A percentile compares a stretch with the other conserved stretches of the same genome.
Evolutionary conservation across 495 filamentous ascomycete genomes (phyloP).

Genomic region (Acidomyces sp.): DNA sequence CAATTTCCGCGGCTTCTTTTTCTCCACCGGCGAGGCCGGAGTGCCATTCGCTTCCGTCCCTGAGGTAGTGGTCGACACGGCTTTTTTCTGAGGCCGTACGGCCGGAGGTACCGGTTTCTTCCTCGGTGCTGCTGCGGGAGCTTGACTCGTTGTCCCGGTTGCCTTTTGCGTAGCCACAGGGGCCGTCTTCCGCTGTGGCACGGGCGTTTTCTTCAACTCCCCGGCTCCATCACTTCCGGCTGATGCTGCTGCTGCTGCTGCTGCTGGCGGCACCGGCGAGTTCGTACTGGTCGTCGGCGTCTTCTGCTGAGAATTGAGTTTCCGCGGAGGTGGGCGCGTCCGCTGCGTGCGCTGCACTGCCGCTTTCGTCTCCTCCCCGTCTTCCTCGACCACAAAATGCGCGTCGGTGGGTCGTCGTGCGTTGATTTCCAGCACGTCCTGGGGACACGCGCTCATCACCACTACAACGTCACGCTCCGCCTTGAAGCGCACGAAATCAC

Average conservation of each 20-base stretch:
- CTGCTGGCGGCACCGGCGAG: conserved; percentile 47
- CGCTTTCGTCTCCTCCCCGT: conserved; percentile 1
- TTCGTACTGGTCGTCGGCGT: conserved; percentile 28
- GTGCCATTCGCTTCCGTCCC: not conserved
- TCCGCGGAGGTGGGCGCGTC: conserved; percentile 4
- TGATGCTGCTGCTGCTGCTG: too few relatives aligned
- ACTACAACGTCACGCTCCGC: conserved; percentile 31
- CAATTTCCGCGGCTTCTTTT: conserved; percentile 1
- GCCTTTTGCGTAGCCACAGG: not conserved
- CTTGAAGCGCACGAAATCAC: conserved; percentile 28
- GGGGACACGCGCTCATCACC: conserved; percentile 33
- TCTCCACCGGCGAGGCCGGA: not conserved
- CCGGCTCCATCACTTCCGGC: conserved; percentile 19
- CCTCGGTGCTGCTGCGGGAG: not conserved
- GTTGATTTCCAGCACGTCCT: conserved; percentile 28
- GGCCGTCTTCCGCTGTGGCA: not conserved
- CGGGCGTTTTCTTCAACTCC: not conserved
- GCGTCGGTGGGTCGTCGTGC: conserved; percentile 26
- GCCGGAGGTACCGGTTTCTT: not conserved
- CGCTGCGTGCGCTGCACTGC: conserved; percentile 1
- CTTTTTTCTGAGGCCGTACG: not conserved
- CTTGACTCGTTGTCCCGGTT: not conserved
- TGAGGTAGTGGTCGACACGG: not conserved
- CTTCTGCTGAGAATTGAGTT: conserved; percentile 4
- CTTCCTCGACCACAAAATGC: conserved; percentile 26